Conservation (phyloP, 2,329 filamentous ascomycete genomes). For the Pochonia chlamydosporia region DNA sequence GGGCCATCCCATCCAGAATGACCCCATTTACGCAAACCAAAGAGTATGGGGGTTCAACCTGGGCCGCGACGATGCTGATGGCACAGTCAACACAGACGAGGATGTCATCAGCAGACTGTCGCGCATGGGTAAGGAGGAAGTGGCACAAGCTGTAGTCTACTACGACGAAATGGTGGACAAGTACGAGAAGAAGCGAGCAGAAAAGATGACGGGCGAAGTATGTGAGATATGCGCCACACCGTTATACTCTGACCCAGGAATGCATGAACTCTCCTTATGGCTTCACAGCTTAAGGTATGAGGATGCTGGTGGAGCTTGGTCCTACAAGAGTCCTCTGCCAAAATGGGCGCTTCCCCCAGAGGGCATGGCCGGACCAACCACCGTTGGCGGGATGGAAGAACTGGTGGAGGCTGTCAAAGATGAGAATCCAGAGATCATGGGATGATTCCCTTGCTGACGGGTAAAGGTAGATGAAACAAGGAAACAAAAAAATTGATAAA, state of each 20-base stretch:
- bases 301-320: constrained; percentile 76
- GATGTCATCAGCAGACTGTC: constrained; percentile 82
- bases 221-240: constrained; percentile 82
- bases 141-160: constrained; percentile 85
- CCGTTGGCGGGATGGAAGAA: constrained; percentile 56
- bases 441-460: background rate
- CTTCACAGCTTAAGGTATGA: constrained; percentile 89
- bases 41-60: constrained; percentile 82
- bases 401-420: constrained; percentile 50
- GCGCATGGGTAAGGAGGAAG: constrained; percentile 90
- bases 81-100: constrained; percentile 68
- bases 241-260: constrained; percentile 86
- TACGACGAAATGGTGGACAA: constrained; percentile 89
- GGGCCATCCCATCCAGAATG: constrained; percentile 92
- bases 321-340: constrained; percentile 79
- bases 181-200: constrained; percentile 85
- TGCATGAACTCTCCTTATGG: constrained; percentile 88
- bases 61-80: constrained; percentile 61
- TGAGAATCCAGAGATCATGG: constrained; percentile 32
- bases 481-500: background rate
- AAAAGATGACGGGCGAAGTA: constrained; percentile 82
- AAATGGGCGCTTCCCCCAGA: constrained; percentile 79
- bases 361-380: constrained; percentile 64
- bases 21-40: constrained; percentile 95
- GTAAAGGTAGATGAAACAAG: background rate